phyloP scores from a whole-genome alignment of 768 basidiomycete genomes.

The Rhodocollybia butyracea region DNA sequence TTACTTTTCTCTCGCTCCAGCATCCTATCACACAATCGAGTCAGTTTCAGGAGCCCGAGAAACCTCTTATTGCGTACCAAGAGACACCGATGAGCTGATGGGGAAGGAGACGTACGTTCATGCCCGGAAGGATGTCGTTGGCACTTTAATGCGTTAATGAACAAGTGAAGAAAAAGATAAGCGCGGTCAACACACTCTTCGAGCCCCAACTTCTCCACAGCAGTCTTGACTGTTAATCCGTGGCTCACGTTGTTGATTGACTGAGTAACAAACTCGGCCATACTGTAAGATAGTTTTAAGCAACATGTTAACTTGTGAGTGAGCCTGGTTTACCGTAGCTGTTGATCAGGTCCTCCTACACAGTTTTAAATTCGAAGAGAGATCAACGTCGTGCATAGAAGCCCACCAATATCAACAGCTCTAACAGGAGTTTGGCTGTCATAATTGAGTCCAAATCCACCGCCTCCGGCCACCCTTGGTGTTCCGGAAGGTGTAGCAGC shows the following conservation, averaged over 20 bases:
- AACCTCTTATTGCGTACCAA: slow-evolving; percentile 40
- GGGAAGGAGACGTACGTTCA: slow-evolving; percentile 66
- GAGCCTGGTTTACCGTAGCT: slow-evolving; percentile 33
- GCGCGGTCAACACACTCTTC: slow-evolving; percentile 42
- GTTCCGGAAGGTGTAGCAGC: slow-evolving; percentile 10
- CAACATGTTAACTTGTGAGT: not conserved
- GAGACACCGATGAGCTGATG: slow-evolving; percentile 78
- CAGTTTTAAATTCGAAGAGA: not conserved
- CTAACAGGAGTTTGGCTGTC: slow-evolving; percentile 46
- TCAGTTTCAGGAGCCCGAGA: not conserved
- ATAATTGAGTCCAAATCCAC: slow-evolving; percentile 46
- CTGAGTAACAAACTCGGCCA: slow-evolving; percentile 60
- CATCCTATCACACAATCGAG: slow-evolving; percentile 45
- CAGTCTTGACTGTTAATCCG: slow-evolving; percentile 47
- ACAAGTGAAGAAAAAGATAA: not conserved
- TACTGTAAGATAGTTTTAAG: slow-evolving; percentile 28
- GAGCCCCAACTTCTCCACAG: slow-evolving; percentile 51
- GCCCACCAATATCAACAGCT: slow-evolving; percentile 42
- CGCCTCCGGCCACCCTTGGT: slow-evolving; percentile 6
- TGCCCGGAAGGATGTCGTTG: slow-evolving; percentile 58
- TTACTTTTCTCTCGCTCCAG: slow-evolving; percentile 51
- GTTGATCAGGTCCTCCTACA: slow-evolving; percentile 50
- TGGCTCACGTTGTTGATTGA: slow-evolving; percentile 57
- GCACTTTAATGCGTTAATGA: slow-evolving; percentile 26
- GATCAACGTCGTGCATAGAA: not conserved